Evolutionary conservation across 2,329 filamentous ascomycete genomes (phyloP).

Genomic region (Diaporthe vexans): DNA sequence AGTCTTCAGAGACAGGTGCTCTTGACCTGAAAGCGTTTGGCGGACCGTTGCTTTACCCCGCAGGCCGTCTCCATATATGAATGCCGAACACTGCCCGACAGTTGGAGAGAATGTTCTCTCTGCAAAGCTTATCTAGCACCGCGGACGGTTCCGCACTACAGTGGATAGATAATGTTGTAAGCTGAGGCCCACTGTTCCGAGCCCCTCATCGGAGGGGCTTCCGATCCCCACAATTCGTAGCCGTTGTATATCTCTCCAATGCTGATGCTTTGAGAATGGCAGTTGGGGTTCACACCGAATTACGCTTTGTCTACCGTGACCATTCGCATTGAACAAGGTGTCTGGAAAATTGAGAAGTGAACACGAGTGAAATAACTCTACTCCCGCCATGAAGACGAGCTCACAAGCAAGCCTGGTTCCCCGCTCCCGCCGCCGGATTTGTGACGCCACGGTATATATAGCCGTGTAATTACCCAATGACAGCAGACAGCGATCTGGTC

Average conservation of each 20-base stretch:
- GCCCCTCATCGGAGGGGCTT: background rate
- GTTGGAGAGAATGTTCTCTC: constrained; percentile 9
- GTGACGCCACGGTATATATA: background rate
- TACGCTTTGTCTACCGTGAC: background rate
- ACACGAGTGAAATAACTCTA: too few relatives aligned
- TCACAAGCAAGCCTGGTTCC: background rate
- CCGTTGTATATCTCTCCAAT: background rate
- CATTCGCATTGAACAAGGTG: background rate
- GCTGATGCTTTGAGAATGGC: background rate
- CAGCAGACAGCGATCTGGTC: background rate
- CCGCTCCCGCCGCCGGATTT: background rate
- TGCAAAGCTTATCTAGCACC: constrained; percentile 11
- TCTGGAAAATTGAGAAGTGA: background rate
- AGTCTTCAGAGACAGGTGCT: background rate
- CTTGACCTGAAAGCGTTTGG: background rate
- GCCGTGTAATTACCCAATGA: constrained; percentile 20
- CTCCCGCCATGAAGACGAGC: background rate
- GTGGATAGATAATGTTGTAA: background rate
- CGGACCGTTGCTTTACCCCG: background rate
- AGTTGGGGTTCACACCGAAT: too few relatives aligned
- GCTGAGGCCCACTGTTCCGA: background rate
- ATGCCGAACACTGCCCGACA: constrained; percentile 18
- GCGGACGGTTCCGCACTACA: background rate
- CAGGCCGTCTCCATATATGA: background rate
- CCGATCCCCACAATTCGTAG: background rate